phyloP scores from a whole-genome alignment of 345 rosid species.

The Microthlaspi erraticum region DNA sequence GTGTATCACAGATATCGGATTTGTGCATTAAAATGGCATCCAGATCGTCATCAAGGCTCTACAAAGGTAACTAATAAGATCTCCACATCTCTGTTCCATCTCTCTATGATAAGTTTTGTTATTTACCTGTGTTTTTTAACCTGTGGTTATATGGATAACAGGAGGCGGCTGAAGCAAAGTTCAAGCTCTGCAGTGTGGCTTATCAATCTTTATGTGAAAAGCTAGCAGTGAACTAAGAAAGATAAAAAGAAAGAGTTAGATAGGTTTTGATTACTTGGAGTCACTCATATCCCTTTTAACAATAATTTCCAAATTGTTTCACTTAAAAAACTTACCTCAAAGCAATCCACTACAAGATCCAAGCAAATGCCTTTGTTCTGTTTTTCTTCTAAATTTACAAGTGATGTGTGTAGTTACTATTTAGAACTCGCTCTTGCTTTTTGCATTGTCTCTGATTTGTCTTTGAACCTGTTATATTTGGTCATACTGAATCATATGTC shows the following conservation, averaged over 20 bases:
- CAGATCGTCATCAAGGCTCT: slow-evolving; percentile 94
- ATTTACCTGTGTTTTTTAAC: slow-evolving; percentile 17
- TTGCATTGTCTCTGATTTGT: background rate
- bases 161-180: slow-evolving; percentile 90
- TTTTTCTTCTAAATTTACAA: background rate
- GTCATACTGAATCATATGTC: background rate
- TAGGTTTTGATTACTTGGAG: slow-evolving; percentile 29
- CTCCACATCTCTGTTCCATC: slow-evolving; percentile 10
- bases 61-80: slow-evolving; percentile 63
- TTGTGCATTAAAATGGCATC: slow-evolving; percentile 96
- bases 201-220: slow-evolving; percentile 80
- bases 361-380: slow-evolving; percentile 12
- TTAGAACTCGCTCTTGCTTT: slow-evolving; percentile 1
- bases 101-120: background rate
- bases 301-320: slow-evolving; percentile 11
- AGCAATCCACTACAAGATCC: slow-evolving; percentile 3
- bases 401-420: background rate
- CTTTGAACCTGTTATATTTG: background rate
- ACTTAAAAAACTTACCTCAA: background rate
- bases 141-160: slow-evolving; percentile 22
- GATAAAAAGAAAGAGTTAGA: slow-evolving; percentile 6
- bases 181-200: slow-evolving; percentile 91
- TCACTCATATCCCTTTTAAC: background rate
- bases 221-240: slow-evolving; percentile 56
- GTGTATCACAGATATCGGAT: slow-evolving; percentile 62